A percentile compares a stretch with the other conserved stretches of the same genome.
phyloP scores from a whole-genome alignment of 1,139 yeast species.

The Hemisphaericaspora xylanilytica region DNA sequence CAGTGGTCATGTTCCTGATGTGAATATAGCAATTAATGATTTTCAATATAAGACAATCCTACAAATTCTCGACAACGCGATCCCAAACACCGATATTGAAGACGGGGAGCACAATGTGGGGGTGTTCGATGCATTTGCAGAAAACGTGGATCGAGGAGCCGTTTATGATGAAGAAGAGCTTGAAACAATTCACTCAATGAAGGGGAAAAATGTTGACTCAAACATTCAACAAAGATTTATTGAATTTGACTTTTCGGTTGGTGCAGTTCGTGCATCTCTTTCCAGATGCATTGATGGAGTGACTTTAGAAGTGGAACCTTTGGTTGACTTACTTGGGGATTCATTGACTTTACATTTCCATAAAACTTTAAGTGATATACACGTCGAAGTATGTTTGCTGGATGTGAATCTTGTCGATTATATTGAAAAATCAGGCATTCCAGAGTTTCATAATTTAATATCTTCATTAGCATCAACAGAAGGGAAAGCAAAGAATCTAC shows the following conservation, averaged over 20 bases:
- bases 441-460: constrained; percentile 65
- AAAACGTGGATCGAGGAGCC: constrained; percentile 15
- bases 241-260: constrained; percentile 71
- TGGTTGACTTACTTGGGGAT: constrained; percentile 74
- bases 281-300: constrained; percentile 64
- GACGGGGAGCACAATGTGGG: constrained; percentile 32
- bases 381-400: constrained; percentile 59
- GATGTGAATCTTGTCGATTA: constrained; percentile 74
- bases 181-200: constrained; percentile 10
- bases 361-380: constrained; percentile 61
- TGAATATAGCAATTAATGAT: constrained; percentile 75
- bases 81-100: constrained; percentile 55
- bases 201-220: constrained; percentile 7
- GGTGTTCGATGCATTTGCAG: constrained; percentile 37
- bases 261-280: constrained; percentile 58
- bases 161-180: constrained; percentile 26
- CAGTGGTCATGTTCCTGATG: constrained; percentile 76
- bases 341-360: constrained; percentile 58
- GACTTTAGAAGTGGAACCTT: constrained; percentile 60
- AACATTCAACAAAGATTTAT: constrained; percentile 54
- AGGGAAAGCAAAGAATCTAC: constrained; percentile 40
- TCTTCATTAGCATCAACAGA: constrained; percentile 59
- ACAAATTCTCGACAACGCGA: constrained; percentile 67
- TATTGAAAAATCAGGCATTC: constrained; percentile 60
- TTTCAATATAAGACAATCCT: constrained; percentile 85